A percentile compares a stretch with the other conserved stretches of the same genome.
Evolutionary conservation across 2,329 filamentous ascomycete genomes (phyloP).

Genomic region (Didymella pomorum): DNA sequence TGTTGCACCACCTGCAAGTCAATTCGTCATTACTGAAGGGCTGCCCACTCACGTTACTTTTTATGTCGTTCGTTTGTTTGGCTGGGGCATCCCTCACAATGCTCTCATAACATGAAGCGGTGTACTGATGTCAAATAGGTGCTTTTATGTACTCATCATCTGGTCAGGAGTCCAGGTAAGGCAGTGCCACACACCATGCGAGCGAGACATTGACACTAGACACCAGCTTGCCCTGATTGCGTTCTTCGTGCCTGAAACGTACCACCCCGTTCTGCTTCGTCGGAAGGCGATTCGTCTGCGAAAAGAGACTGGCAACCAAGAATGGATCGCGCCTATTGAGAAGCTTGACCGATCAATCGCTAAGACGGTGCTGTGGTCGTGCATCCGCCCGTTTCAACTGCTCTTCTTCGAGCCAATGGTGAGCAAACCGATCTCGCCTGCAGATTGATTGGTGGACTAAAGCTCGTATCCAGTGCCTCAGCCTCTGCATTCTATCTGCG

Average conservation of each 20-base stretch:
- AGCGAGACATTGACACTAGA: conserved; percentile 26
- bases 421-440: conserved; percentile 15
- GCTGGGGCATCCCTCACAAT: background rate
- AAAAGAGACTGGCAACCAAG: conserved; percentile 77
- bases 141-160: conserved; percentile 80
- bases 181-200: conserved; percentile 27
- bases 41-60: conserved; percentile 11
- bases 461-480: conserved; percentile 62
- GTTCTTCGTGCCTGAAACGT: conserved; percentile 85
- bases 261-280: conserved; percentile 74
- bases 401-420: conserved; percentile 83
- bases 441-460: conserved; percentile 40
- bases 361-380: conserved; percentile 59
- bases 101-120: conserved; percentile 24
- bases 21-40: conserved; percentile 8
- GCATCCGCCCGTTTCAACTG: conserved; percentile 76
- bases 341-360: conserved; percentile 72
- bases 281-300: conserved; percentile 75
- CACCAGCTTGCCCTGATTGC: conserved; percentile 69
- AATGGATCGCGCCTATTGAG: conserved; percentile 81
- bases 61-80: conserved; percentile 17
- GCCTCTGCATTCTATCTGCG: conserved; percentile 82
- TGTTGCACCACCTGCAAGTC: conserved; percentile 15
- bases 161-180: conserved; percentile 68
- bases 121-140: conserved; percentile 43